Conservation (phyloP, 345 rosid genomes). For the Cardiospermum halicacabum region DNA sequence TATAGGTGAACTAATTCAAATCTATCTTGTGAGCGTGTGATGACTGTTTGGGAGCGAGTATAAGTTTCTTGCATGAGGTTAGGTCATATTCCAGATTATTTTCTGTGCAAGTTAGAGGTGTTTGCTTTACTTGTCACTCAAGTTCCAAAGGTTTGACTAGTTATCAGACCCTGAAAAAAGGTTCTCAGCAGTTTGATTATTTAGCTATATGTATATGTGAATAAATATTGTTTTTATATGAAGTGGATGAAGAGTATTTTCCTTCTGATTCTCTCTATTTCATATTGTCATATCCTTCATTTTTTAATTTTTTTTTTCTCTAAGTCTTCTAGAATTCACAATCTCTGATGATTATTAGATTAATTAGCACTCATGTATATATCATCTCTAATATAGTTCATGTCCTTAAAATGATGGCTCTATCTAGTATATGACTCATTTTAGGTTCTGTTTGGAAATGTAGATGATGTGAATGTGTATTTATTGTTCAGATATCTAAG, state of each 20-base stretch:
- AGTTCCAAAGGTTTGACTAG: too few species aligned
- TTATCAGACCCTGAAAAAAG: too few species aligned
- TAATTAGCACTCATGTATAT: not conserved
- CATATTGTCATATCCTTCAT: not conserved
- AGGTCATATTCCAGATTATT: too few species aligned
- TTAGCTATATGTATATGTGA: not conserved
- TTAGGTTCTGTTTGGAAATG: not conserved
- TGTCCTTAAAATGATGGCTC: not conserved
- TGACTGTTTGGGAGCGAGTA: too few species aligned
- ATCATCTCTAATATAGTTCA: not conserved
- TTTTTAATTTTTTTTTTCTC: not conserved
- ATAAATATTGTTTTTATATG: conserved; percentile 8
- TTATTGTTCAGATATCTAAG: conserved; percentile 52
- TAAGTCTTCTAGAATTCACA: not conserved
- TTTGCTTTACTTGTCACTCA: too few species aligned
- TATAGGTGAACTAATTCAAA: too few species aligned
- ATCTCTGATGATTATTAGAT: not conserved
- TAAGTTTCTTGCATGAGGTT: too few species aligned
- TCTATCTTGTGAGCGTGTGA: too few species aligned
- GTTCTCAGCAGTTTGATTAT: too few species aligned
- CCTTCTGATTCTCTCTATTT: not conserved
- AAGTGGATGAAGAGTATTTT: not conserved
- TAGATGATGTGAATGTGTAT: conserved; percentile 4
- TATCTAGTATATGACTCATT: not conserved
- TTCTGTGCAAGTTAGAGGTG: too few species aligned